Evolutionary conservation across 2,329 filamentous ascomycete species (phyloP).

Genomic region (Alternaria sp.): DNA sequence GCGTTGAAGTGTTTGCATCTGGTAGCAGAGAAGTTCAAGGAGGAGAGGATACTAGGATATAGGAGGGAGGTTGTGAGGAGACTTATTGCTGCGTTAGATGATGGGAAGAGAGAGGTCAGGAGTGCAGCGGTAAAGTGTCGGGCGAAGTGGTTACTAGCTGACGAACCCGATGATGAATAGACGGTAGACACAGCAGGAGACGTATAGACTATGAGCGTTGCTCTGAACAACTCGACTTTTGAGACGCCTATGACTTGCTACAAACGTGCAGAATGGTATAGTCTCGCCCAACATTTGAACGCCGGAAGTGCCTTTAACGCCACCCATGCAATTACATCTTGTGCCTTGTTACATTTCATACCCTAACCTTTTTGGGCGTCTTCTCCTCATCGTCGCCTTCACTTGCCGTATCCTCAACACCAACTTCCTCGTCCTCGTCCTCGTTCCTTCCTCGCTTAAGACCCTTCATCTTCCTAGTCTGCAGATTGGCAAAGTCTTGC

Average conservation of each 20-base stretch:
- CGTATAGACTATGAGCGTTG: neutral
- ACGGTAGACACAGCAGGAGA: neutral
- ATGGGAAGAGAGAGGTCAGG: slow-evolving; percentile 69
- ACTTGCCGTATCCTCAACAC: slow-evolving; percentile 32
- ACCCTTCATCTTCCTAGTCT: slow-evolving; percentile 99
- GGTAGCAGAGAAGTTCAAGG: slow-evolving; percentile 58
- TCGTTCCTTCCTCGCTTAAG: slow-evolving; percentile 77
- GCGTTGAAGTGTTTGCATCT: slow-evolving; percentile 60
- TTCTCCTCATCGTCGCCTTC: slow-evolving; percentile 31
- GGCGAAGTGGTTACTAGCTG: slow-evolving; percentile 67
- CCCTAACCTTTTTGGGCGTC: slow-evolving; percentile 39
- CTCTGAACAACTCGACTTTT: slow-evolving; percentile 13
- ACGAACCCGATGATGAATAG: slow-evolving; percentile 64
- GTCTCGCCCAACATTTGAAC: slow-evolving; percentile 28
- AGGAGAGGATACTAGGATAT: slow-evolving; percentile 64
- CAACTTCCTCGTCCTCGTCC: slow-evolving; percentile 38
- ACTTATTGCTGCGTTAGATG: slow-evolving; percentile 66
- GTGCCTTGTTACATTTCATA: slow-evolving; percentile 17
- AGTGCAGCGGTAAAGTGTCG: slow-evolving; percentile 69
- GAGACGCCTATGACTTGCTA: slow-evolving; percentile 10
- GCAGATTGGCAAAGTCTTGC: slow-evolving; percentile 86
- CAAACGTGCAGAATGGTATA: slow-evolving; percentile 34
- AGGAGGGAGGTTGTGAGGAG: slow-evolving; percentile 66
- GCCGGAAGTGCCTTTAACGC: slow-evolving; percentile 39
- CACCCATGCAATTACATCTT: slow-evolving; percentile 34